A percentile compares a stretch with the other conserved stretches of the same genome.
These are phyloP conservation scores for Aureobasidium sp. DNA, from an alignment of 2,329 filamentous ascomycete genomes.

Conservation along the genomic window DNA sequence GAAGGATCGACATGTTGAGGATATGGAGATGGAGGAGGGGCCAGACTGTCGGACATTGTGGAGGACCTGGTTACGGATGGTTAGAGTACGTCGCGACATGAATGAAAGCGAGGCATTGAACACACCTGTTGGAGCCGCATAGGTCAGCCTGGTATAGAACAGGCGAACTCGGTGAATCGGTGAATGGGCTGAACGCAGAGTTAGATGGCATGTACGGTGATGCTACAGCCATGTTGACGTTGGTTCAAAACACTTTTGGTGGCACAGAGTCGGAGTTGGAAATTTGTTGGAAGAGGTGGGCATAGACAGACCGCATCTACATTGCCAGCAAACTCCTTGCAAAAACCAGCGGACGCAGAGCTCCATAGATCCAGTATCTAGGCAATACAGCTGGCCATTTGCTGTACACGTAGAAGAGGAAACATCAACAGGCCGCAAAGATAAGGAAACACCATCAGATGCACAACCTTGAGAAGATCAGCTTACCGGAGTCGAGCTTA, in stretches of 20 bases:
- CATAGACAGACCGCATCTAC: neutral
- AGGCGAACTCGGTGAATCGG: constrained; percentile 37
- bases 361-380: neutral
- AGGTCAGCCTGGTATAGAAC: constrained; percentile 30
- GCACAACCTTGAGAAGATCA: neutral
- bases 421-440: neutral
- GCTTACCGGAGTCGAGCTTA: neutral
- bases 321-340: neutral
- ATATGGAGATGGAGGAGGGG: constrained; percentile 44
- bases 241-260: neutral
- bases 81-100: neutral
- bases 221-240: constrained; percentile 7
- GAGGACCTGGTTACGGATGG: neutral
- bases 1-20: constrained; percentile 67
- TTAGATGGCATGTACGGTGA: constrained; percentile 39
- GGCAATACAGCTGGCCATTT: neutral
- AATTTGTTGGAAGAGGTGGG: neutral
- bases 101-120: neutral
- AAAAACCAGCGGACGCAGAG: neutral
- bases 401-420: neutral
- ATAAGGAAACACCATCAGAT: neutral
- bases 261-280: neutral
- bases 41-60: constrained; percentile 27
- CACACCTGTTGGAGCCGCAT: constrained; percentile 34
- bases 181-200: constrained; percentile 43